Conservation (phyloP, 2,329 filamentous ascomycete species). For the Cladosporium sp. region DNA sequence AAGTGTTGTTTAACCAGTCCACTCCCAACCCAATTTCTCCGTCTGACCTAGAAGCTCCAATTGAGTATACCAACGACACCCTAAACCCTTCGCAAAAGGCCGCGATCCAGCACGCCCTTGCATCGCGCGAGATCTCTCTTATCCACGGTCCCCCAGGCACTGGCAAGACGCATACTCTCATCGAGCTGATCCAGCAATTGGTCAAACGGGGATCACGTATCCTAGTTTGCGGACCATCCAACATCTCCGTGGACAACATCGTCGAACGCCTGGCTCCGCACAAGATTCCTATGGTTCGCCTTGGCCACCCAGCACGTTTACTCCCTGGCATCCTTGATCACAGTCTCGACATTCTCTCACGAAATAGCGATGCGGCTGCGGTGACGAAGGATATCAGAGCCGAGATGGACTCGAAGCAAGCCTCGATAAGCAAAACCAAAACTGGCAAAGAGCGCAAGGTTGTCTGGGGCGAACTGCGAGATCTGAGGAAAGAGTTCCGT, state of each 20-base stretch:
- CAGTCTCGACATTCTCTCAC: constrained; percentile 86
- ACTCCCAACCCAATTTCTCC: constrained; percentile 52
- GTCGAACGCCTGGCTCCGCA: constrained; percentile 85
- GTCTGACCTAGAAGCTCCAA: constrained; percentile 43
- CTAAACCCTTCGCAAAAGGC: constrained; percentile 64
- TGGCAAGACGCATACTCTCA: constrained; percentile 93
- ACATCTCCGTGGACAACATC: constrained; percentile 97
- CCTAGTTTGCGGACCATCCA: constrained; percentile 93
- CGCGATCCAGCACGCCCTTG: constrained; percentile 76
- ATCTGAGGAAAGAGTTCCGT: constrained; percentile 83
- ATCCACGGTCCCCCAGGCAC: constrained; percentile 96
- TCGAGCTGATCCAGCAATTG: constrained; percentile 92
- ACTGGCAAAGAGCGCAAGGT: constrained; percentile 74
- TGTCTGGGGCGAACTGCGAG: constrained; percentile 83
- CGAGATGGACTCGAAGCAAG: constrained; percentile 91
- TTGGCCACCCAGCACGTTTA: constrained; percentile 89
- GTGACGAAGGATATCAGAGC: constrained; percentile 87
- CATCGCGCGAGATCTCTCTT: constrained; percentile 76
- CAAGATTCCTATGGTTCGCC: constrained; percentile 80
- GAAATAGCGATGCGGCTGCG: constrained; percentile 82
- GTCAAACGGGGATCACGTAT: constrained; percentile 71
- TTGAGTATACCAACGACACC: constrained; percentile 57
- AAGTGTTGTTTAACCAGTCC: constrained; percentile 60
- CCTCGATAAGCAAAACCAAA: constrained; percentile 82
- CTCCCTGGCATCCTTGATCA: constrained; percentile 85